Evolutionary conservation across 495 filamentous ascomycete species (phyloP), one percentile per base, ranked within the genome.

Genomic region (Clavariopsis aquatica): DNA sequence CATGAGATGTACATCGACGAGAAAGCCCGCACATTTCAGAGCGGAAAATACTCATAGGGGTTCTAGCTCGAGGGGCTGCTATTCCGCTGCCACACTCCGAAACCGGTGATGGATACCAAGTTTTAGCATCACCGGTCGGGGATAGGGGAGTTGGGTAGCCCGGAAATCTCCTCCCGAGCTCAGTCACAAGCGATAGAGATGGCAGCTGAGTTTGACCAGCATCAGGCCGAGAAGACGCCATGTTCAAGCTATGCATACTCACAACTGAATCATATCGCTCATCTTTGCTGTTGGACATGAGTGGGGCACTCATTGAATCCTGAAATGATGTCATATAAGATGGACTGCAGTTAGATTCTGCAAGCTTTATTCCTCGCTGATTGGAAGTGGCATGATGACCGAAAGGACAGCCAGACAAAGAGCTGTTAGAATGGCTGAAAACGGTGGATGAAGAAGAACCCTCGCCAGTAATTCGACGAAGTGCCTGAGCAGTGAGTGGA

Each of bases 41-140:
- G 0, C 52, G 52, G 26, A 65, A 62, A 24, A 65, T 26, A 62
- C 67, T 69, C 62, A 69, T 65, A 9, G 57, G 64, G 22, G 28
- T 61, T 3, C 3, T 43, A 26, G 26, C 28, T 17, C 65, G 41
- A 2, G 41, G 52, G 1, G 58, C 63, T 1, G 23, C 15, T 13
- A 28, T 22, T 15, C 20, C 26, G 27, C 60, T 63, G 36, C 60
- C 60, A 12, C 20, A 23, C 12, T 62, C 54, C 1, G 59, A 68
- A 7, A 29, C 31, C 1, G 65, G 65, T 17, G 59, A 58, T 10
- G 65, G 60, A 24, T 27, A 68, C 7, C 22, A 27, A 15, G 15
- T 12, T 34, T 68, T 62, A 1, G 65, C 65, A 34, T 46, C 36
- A 9, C 15, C 12, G 1, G 65, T 57, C 3, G 67, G 67, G 2